Base-by-base conservation (phyloP, 148 eudicot species). In the Gaultheria prostrata region DNA sequence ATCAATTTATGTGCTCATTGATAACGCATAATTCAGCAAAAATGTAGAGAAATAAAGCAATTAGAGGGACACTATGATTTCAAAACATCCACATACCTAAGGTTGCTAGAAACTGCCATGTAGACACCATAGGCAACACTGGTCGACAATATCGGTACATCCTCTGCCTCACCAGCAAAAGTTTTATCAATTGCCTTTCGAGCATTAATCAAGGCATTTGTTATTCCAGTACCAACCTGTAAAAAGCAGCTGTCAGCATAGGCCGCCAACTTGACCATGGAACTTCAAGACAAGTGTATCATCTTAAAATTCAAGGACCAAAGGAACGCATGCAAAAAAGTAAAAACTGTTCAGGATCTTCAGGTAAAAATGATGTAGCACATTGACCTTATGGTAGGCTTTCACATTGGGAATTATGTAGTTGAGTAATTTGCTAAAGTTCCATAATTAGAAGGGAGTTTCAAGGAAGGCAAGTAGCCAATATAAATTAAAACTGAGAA, bases 81-180 rank as follows among this genome's bases (percentile, higher is more conserved):
- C 28, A 49, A 87, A 70, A 9, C 56, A 81, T 49, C 13, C 2
- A 78, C 80, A 51, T 88, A 94, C 98, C 98, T 93, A 49, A 95
- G 93, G 88, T 95, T 95, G 90, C 94, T 91, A 50, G 98, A 93
- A 77, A 95, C 91, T 21, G 98, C 87, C 93, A 95, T 90, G 63
- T 95, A 95, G 53, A 90, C 91, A 76, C 98, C 98, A 86, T 95
- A 95, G 50, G 97, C 98, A 59, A 86, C 86, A 84, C 97, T 95
- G 77, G 93, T 95, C 13, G 92, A 81, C 74, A 95, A 54, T 69
- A 95, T 79, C 0, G 98, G 98, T n/a, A 95, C 87, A 78, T 93
- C 95, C 89, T 95, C 98, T 43, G 93, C 97, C 89, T 93, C 98
- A n/a, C 78, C 93, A 10, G 93, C 91, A 81, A 88, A 93, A n/a